Base-by-base conservation (phyloP, 2,329 filamentous ascomycete species). In the Sclerotinia glacialis region DNA sequence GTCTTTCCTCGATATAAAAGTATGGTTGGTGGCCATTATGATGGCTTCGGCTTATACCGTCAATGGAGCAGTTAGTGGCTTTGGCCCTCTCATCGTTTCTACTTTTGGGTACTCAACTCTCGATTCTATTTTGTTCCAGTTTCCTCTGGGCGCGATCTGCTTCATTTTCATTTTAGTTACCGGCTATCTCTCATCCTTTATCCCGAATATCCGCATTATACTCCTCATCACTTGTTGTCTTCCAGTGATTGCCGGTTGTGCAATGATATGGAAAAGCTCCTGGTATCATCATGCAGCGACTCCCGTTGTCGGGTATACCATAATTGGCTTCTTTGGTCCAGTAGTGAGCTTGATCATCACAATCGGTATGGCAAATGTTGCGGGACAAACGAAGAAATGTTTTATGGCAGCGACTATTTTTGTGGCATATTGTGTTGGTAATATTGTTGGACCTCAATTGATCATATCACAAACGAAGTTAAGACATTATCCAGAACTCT, bases 301-400 rank as follows among this genome's bases (percentile, higher is more conserved):
- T 0, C 89, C 89, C 0, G 86, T 93, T 0, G 83, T 92, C 70
- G 55, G 55, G 21, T 59, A 59, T 5, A 59, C 55, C 3, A 46
- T 59, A n/a, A 12, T 59, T n/a, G 55, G 55, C 9, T 46, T 59
- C 7, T 59, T 59, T 34, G 89, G 89, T 0, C 86, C 85, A 0
- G 88, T 90, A 0, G 89, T 90, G 0, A 88, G 85, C 53, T 78
- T 85, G n/a, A 82, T 83, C 3, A 85, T 87, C 52, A 81, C 80
- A 0, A 73, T 86, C 3, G 84, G 83, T 0, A 85, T 85, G 81
- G 84, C 85, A 14, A 93, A 93, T 70, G 88, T 92, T 0, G 89
- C 89, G 0, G 90, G 90, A 0, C 84, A 89, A 31, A 92, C 89
- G 0, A 93, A 93, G 79, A 92, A 92, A 80, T 89, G 86, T 69